Percentiles rank a stretch among this genome's conserved stretches.
phyloP scores from a whole-genome alignment of 78 protist genomes.

The Bigelowiella natans region DNA sequence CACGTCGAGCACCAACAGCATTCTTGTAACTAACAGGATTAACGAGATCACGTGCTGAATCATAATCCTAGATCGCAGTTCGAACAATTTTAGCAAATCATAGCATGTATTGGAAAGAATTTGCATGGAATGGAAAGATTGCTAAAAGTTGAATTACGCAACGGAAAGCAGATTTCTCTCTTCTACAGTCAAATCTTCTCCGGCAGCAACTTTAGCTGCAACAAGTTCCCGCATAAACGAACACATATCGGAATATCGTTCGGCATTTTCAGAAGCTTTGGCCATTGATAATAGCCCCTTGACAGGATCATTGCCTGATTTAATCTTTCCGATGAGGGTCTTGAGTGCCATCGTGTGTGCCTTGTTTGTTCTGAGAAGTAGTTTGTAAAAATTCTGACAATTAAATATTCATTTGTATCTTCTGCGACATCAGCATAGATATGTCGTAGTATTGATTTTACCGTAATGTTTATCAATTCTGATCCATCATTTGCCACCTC shows the following conservation, averaged over 20 bases:
- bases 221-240: background rate
- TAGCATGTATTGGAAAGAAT: too few species aligned
- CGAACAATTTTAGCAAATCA: too few species aligned
- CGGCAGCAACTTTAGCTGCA: background rate
- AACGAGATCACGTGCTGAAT: too few species aligned
- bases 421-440: too few species aligned
- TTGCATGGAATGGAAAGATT: background rate
- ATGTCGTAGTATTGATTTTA: too few species aligned
- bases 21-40: constrained; percentile 57
- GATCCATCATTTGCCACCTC: too few species aligned
- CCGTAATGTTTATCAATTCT: too few species aligned
- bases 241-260: background rate
- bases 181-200: background rate
- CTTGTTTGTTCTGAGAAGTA: too few species aligned
- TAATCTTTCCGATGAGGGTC: background rate
- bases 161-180: constrained; percentile 93
- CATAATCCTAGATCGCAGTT: too few species aligned
- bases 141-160: constrained; percentile 54
- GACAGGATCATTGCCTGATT: background rate
- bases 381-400: too few species aligned
- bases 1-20: constrained; percentile 94
- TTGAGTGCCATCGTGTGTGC: background rate
- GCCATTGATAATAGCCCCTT: background rate
- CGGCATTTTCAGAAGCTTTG: background rate
- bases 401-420: too few species aligned